phyloP scores from a whole-genome alignment of 306 rosid species.

The Vicia faba region DNA sequence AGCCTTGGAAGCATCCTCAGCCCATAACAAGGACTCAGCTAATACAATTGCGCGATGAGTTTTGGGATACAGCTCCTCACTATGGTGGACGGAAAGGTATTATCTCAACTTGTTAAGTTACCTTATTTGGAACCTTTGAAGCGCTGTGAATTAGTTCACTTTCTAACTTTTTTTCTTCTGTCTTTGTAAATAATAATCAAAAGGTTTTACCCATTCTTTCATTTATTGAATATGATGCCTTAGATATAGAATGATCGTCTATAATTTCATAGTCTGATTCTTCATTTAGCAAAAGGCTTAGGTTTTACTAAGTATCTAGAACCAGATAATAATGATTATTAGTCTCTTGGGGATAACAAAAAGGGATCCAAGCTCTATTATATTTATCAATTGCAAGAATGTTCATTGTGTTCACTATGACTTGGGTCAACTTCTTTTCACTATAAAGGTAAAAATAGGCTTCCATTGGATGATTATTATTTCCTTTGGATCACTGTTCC shows the following conservation, averaged over 20 bases:
- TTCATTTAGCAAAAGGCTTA: conserved; percentile 14
- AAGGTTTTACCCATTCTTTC: conserved; percentile 21
- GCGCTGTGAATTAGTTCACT: conserved; percentile 14
- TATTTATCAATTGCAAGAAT: conserved; percentile 21
- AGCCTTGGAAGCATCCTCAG: conserved; percentile 99
- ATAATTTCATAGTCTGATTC: conserved; percentile 11
- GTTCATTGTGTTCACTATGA: background rate
- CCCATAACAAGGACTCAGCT: conserved; percentile 91
- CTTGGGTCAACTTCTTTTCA: background rate
- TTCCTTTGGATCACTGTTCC: background rate
- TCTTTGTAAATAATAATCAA: conserved; percentile 10
- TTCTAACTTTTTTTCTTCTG: background rate
- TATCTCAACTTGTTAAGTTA: conserved; percentile 13
- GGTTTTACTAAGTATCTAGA: conserved; percentile 6
- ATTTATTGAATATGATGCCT: conserved; percentile 16
- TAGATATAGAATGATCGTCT: background rate
- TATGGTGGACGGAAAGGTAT: conserved; percentile 97
- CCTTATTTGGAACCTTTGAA: conserved; percentile 20
- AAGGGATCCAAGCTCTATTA: conserved; percentile 9
- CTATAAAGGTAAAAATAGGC: conserved; percentile 18
- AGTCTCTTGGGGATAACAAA: background rate
- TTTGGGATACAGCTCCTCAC: conserved; percentile 99
- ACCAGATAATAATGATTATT: background rate
- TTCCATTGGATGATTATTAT: conserved; percentile 1
- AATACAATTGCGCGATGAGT: conserved; percentile 86